Evolutionary conservation across 371 early-diverging fungal genomes (phyloP).

Genomic region (Mortierella sp.): DNA sequence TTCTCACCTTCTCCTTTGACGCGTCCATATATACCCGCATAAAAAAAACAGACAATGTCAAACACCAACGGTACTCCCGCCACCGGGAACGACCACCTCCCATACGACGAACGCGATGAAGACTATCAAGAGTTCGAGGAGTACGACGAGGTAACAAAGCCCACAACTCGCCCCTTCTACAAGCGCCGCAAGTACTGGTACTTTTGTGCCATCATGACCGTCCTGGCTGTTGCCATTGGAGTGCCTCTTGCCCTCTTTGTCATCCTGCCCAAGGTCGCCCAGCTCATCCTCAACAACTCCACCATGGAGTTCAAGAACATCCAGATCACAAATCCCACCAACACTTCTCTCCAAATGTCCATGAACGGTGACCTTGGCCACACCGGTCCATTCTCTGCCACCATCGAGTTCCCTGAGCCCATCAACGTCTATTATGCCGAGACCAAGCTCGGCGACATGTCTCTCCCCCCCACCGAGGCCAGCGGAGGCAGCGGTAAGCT

Average conservation of each 20-base stretch:
- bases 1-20: not conserved
- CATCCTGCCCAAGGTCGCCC: conserved; percentile 72
- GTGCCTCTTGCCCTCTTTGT: conserved; percentile 66
- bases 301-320: conserved; percentile 62
- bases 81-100: conserved; percentile 45
- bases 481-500: conserved; percentile 65
- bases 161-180: conserved; percentile 57
- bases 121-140: conserved; percentile 58
- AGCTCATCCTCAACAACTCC: conserved; percentile 65
- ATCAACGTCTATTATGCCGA: conserved; percentile 64
- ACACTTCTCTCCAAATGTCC: conserved; percentile 60
- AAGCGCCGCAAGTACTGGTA: conserved; percentile 72
- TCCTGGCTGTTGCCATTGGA: conserved; percentile 66
- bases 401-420: conserved; percentile 62
- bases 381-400: conserved; percentile 72
- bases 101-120: conserved; percentile 54
- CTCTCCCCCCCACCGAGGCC: conserved; percentile 62
- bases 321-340: conserved; percentile 66
- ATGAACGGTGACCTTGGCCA: conserved; percentile 64
- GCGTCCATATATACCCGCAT: not conserved
- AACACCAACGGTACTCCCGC: conserved; percentile 29
- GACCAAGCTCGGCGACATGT: conserved; percentile 65
- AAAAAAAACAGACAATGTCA: not conserved
- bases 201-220: conserved; percentile 66
- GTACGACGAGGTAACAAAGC: conserved; percentile 54